Conservation (phyloP, 2,329 filamentous ascomycete species). For the Neopestalotiopsis sp. region DNA sequence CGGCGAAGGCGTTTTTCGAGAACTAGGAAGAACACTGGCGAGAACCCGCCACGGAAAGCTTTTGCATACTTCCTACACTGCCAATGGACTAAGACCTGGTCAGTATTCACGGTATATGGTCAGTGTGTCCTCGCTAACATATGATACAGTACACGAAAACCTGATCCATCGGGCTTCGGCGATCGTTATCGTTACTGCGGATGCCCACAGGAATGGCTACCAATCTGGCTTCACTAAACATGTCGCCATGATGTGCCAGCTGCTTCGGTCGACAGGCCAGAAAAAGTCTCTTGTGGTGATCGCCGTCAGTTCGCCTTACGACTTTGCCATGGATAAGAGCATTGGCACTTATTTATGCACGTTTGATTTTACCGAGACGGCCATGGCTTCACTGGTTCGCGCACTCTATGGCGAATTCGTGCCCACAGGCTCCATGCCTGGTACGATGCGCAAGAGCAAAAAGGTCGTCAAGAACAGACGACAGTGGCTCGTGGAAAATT, state of each 20-base stretch:
- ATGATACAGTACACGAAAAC: constrained; percentile 78
- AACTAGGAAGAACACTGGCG: constrained; percentile 86
- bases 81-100: constrained; percentile 85
- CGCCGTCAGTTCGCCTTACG: constrained; percentile 93
- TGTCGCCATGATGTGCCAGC: constrained; percentile 92
- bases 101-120: constrained; percentile 22
- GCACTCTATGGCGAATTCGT: constrained; percentile 79
- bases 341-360: constrained; percentile 95
- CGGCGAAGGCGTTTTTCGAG: constrained; percentile 89
- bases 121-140: constrained; percentile 14
- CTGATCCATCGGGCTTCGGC: constrained; percentile 87
- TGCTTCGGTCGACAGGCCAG: constrained; percentile 76
- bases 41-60: constrained; percentile 85
- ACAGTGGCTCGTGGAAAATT: constrained; percentile 92
- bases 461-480: constrained; percentile 89
- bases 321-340: constrained; percentile 90
- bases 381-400: constrained; percentile 82
- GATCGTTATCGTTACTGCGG: constrained; percentile 89
- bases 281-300: constrained; percentile 92
- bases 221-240: constrained; percentile 96
- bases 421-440: constrained; percentile 65
- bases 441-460: constrained; percentile 84
- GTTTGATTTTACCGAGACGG: constrained; percentile 94
- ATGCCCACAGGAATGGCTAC: constrained; percentile 92
- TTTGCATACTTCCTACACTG: constrained; percentile 92